Evolutionary conservation across 768 basidiomycete species (phyloP).

Genomic region (Boletales sp.): DNA sequence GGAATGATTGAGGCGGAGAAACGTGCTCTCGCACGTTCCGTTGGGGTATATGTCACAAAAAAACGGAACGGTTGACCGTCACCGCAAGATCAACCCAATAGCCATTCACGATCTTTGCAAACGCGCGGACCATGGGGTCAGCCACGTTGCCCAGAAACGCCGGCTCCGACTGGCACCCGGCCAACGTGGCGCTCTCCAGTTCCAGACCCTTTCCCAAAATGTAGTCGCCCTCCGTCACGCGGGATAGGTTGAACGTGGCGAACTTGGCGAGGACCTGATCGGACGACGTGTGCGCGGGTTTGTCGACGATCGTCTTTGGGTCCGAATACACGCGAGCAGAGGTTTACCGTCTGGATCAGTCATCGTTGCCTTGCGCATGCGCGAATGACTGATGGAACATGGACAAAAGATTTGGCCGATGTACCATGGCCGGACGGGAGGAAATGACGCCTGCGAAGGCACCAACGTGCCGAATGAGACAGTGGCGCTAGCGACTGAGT

Average conservation of each 20-base stretch:
- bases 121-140: conserved; percentile 67
- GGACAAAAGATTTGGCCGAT: conserved; percentile 76
- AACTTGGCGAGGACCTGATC: conserved; percentile 73
- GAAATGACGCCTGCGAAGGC: conserved; percentile 63
- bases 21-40: conserved; percentile 71
- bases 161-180: conserved; percentile 61
- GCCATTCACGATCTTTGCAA: conserved; percentile 73
- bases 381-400: conserved; percentile 50
- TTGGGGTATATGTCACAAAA: conserved; percentile 57
- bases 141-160: conserved; percentile 67
- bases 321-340: conserved; percentile 74
- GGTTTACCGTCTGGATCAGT: conserved; percentile 66
- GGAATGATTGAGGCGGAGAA: conserved; percentile 89
- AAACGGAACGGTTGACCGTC: conserved; percentile 62
- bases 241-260: conserved; percentile 32
- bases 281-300: conserved; percentile 71
- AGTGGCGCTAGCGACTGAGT: conserved; percentile 64
- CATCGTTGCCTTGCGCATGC: too few relatives aligned
- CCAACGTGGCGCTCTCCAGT: conserved; percentile 56
- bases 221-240: conserved; percentile 61
- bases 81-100: conserved; percentile 83
- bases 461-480: conserved; percentile 45
- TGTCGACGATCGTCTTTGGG: conserved; percentile 86
- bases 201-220: conserved; percentile 87
- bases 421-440: conserved; percentile 77